Evolutionary conservation across 1,139 yeast species (phyloP).

Genomic region (Geotrichum fermentans): DNA sequence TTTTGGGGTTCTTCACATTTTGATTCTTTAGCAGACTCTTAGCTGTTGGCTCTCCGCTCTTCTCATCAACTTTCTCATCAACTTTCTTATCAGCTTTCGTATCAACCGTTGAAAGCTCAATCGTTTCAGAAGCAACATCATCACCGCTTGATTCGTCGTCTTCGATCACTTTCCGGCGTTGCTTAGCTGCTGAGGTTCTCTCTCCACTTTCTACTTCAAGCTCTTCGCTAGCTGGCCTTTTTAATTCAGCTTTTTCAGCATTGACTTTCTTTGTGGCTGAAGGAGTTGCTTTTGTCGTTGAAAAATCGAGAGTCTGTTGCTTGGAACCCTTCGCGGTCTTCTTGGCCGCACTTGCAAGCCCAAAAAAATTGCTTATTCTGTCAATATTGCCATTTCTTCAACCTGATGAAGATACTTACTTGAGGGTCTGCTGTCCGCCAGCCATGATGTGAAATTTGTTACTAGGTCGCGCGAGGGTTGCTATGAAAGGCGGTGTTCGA

Average conservation of each 20-base stretch:
- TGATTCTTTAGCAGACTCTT: background rate
- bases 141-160: conserved; percentile 6
- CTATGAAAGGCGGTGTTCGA: no score
- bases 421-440: conserved; percentile 10
- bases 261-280: background rate
- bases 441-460: conserved; percentile 1
- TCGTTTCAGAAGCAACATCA: background rate
- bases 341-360: background rate
- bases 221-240: conserved; percentile 4
- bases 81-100: no score
- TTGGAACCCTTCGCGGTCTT: background rate
- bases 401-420: conserved; percentile 1
- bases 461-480: no score
- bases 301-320: no score
- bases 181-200: conserved; percentile 1
- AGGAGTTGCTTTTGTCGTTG: no score
- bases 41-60: background rate
- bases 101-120: no score
- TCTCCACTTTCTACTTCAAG: background rate
- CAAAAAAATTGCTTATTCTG: conserved; percentile 2
- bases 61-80: no score
- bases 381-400: no score
- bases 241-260: background rate
- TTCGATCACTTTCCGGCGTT: conserved; percentile 2
- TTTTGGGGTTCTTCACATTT: background rate